Evolutionary conservation across 495 filamentous ascomycete species (phyloP), one percentile per base, ranked within the genome.

Genomic region (Pyrenopolyporus hunteri): DNA sequence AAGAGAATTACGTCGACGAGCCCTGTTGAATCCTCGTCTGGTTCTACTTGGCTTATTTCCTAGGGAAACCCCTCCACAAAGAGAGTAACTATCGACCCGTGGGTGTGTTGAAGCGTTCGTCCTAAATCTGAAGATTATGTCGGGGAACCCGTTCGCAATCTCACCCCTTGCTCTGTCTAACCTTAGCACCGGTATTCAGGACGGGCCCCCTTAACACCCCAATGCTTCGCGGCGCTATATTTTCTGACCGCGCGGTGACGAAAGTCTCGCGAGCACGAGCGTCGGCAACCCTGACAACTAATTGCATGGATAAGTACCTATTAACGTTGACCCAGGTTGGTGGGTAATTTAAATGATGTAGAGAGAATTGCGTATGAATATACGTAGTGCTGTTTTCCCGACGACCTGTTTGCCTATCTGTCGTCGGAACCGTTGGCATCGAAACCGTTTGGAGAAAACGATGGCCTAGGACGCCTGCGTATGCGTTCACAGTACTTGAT

Each of bases 11-110:
- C 49, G 64, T 66, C 13, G 42, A 45, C 47, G 53, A 52, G 57
- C 47, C 63, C 46, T 57, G 39, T 42, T 16, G 53, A 35, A 23
- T 9, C 11, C 20, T 52, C 49, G 10, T 55, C 47, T 48, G 63
- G 53, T 66, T 56, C 56, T 56, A 56, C 57, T 56, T 55, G 47
- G 51, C 62, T 57, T 56, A 59, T n/a, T n/a, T 51, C 62, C 56
- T 64, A 36, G 43, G 35, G 16, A 49, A 23, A n/a, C 23, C 33
- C 17, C 49, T 46, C 37, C 49, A 59, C 49, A 33, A 44, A 42
- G 48, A 50, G 35, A 11, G 29, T 29, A 58, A 40, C 54, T 50
- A 59, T 64, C 50, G 56, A 44, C 62, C 62, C 51, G 44, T 58
- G 44, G 23, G 13, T 23, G 20, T 22, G 3, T 39, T 10, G 44